Conservation (phyloP, 2,329 filamentous ascomycete species). For the Colletotrichum lini region DNA sequence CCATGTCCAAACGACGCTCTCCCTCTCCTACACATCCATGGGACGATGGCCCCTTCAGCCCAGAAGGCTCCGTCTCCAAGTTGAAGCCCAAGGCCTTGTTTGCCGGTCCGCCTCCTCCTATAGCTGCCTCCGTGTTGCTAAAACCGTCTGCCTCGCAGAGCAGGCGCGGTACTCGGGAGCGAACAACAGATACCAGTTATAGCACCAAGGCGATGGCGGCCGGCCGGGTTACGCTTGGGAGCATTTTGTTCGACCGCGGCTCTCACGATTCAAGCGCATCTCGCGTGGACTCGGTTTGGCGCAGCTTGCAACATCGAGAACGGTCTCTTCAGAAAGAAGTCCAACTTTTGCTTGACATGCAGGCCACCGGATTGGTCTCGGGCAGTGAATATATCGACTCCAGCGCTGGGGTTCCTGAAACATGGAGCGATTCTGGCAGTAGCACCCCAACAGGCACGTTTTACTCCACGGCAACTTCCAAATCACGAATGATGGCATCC, state of each 20-base stretch:
- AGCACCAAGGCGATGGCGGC: slow-evolving; percentile 6
- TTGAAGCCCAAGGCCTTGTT: slow-evolving; percentile 57
- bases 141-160: slow-evolving; percentile 40
- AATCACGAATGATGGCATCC: slow-evolving; percentile 57
- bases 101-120: slow-evolving; percentile 65
- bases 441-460: slow-evolving; percentile 58
- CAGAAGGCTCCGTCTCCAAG: slow-evolving; percentile 51
- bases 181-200: background rate
- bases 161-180: slow-evolving; percentile 4
- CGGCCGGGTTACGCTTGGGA: slow-evolving; percentile 48
- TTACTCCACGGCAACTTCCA: slow-evolving; percentile 56
- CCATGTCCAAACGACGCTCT: slow-evolving; percentile 27
- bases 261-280: slow-evolving; percentile 42
- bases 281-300: slow-evolving; percentile 63
- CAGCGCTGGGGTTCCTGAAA: slow-evolving; percentile 46
- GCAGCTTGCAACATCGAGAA: slow-evolving; percentile 62
- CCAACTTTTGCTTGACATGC: slow-evolving; percentile 64
- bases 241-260: slow-evolving; percentile 57
- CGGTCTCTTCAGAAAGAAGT: slow-evolving; percentile 62
- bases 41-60: slow-evolving; percentile 43
- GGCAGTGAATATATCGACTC: slow-evolving; percentile 48
- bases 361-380: slow-evolving; percentile 60
- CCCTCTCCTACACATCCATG: slow-evolving; percentile 34
- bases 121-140: slow-evolving; percentile 59
- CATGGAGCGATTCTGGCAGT: slow-evolving; percentile 58